Conservation (phyloP, 1,139 yeast species). For the Entelexis paramagnoliae region DNA sequence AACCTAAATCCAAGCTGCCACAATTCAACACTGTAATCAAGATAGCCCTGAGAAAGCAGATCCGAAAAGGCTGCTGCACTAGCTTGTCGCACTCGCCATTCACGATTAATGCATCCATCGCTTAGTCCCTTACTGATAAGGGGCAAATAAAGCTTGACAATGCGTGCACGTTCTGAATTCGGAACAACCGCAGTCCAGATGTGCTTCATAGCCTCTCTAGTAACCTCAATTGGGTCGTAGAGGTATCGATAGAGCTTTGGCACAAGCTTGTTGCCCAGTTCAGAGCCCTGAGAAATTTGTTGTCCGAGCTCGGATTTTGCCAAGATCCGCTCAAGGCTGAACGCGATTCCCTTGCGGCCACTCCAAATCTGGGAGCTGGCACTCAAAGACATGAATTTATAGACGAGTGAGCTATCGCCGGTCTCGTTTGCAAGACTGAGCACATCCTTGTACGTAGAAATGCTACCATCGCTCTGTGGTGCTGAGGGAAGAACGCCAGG, state of each 20-base stretch:
- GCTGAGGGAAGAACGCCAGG: constrained; percentile 66
- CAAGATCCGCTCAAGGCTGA: constrained; percentile 77
- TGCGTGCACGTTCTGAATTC: constrained; percentile 41
- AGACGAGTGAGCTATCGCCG: constrained; percentile 89
- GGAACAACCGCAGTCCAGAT: constrained; percentile 70
- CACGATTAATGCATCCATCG: constrained; percentile 63
- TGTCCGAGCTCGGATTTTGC: constrained; percentile 67
- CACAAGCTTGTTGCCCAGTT: constrained; percentile 50
- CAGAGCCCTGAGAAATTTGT: constrained; percentile 40
- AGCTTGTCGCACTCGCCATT: constrained; percentile 93
- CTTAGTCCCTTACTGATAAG: constrained; percentile 57
- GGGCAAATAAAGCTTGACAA: constrained; percentile 45
- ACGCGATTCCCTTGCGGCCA: constrained; percentile 86
- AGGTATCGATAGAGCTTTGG: constrained; percentile 77
- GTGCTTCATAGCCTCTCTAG: constrained; percentile 72
- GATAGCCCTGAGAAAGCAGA: constrained; percentile 34
- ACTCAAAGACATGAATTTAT: constrained; percentile 88
- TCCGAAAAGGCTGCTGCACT: constrained; percentile 67
- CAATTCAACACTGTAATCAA: constrained; percentile 40
- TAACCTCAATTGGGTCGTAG: constrained; percentile 72
- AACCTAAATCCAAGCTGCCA: constrained; percentile 86
- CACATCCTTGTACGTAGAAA: constrained; percentile 73
- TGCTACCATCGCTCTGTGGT: constrained; percentile 24
- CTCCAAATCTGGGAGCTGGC: constrained; percentile 86
- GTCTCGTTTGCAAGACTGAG: constrained; percentile 81